phyloP scores from a whole-genome alignment of 768 basidiomycete species.

The Mycena alexandri region DNA sequence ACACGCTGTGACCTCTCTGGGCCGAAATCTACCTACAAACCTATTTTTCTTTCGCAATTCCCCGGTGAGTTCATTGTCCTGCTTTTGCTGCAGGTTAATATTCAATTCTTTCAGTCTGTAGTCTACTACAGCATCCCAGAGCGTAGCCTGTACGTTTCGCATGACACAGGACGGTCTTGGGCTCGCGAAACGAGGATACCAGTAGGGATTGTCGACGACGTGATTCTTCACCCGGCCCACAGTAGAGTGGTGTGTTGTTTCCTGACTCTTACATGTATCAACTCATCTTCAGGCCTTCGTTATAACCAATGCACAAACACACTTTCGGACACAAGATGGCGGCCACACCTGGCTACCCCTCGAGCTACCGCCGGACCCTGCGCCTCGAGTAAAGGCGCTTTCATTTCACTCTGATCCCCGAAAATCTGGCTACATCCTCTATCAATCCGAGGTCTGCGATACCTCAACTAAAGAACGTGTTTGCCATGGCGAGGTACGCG shows the following conservation, averaged over 20 bases:
- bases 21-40: constrained; percentile 68
- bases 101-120: constrained; percentile 55
- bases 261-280: neutral
- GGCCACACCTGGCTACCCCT: constrained; percentile 91
- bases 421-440: constrained; percentile 81
- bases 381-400: constrained; percentile 71
- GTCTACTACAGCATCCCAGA: constrained; percentile 82
- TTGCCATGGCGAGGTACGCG: constrained; percentile 80
- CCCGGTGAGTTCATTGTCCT: constrained; percentile 63
- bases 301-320: constrained; percentile 72
- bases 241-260: constrained; percentile 68
- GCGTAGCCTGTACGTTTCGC: constrained; percentile 80
- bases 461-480: constrained; percentile 52
- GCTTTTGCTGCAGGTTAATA: constrained; percentile 5
- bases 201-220: constrained; percentile 69
- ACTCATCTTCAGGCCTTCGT: constrained; percentile 83
- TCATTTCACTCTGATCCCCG: constrained; percentile 83
- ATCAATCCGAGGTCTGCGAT: constrained; percentile 78
- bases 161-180: constrained; percentile 87
- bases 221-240: constrained; percentile 89
- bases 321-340: constrained; percentile 90
- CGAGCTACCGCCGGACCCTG: constrained; percentile 68
- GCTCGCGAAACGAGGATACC: constrained; percentile 64
- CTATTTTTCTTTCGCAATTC: constrained; percentile 96
- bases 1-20: constrained; percentile 64